Base-by-base conservation (phyloP, 2,329 filamentous ascomycete genomes). In the Trichoderma citrinoviride region DNA sequence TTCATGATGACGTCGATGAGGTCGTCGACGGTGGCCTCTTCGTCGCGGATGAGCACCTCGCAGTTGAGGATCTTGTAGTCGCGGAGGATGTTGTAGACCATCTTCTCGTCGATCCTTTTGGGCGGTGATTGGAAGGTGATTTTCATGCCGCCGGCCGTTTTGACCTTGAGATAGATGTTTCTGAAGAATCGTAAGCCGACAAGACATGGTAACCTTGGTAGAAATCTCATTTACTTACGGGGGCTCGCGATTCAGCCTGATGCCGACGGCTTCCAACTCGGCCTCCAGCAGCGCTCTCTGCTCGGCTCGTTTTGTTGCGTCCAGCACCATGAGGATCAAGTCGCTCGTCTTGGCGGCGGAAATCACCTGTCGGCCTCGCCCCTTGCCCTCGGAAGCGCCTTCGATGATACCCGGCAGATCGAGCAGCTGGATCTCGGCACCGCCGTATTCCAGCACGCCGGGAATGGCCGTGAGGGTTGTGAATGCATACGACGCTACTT, bases 1-100 rank as follows among this genome's bases (percentile, higher is more conserved):
- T 95, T 96, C 94, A 98, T 98, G 79, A 99, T 97, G 67, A 97
- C 93, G 77, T 99, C 95, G 80, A 99, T 99, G 77, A 99, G 91
- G 78, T 99, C 94, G 80, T 99, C 95, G 41, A 99, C 93, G 1
- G 95, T 98, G 46, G 90, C 92, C 75, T 96, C 88, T 74, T 99
- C 95, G 75, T 99, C 95, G 72, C 95, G 90, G 17, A 99, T 87
- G 23, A 99, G 86, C 0, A 99, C 93, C 77, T 99, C 95, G 79
- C 91, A 95, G 81, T 99, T 99, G 66, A 99, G 86, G 71, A 99
- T 93, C 82, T 97, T 97, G 87, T 99, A 99, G 83, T 99, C 95
- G 70, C 92, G 90, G 57, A 99, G 84, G 74, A 99, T 97, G 81
- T 97, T 97, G 83, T 90, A 96, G 66, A 99, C 84, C 91, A 99